Evolutionary conservation across 306 rosid genomes (phyloP), one percentile per base, ranked within the genome.

Genomic region (Dalbergia cultrata): DNA sequence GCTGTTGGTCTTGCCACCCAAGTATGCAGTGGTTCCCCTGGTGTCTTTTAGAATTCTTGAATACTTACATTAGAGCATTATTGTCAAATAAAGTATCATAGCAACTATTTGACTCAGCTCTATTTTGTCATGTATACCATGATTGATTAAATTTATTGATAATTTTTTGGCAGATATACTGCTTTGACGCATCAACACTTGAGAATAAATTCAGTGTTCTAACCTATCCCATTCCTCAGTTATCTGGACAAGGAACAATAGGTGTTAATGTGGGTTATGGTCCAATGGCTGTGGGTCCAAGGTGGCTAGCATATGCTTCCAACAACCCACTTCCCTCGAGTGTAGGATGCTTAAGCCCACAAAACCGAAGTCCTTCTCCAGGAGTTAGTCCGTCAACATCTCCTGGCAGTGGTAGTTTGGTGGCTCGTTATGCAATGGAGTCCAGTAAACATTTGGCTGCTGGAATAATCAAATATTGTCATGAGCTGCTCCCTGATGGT

Each of bases 231-330:
- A 94, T 92, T 85, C 93, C 98, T 75, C 96, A 89, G 85, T 74
- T 90, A 82, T 70, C 74, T 35, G 96, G 94, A 73, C 97, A 87
- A 81, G 98, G 93, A 80, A 75, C 90, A 44, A 6, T 35, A 41
- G 89, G 96, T 41, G 90, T 90, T 83, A 92, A 94, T 88, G 91
- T 94, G 35, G 96, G 97, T 82, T 92, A 90, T 73, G 97, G 98
- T 77, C 97, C 98, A 58, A 89, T 94, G 97, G 90, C 94, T 84
- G 97, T 94, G 81, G 98, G 97, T 81, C 92, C 98, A 12, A 94
- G 98, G 90, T 94, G 98, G 98, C 81, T 94, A 82, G 98, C 98
- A 64, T 94, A 94, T 89, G 87, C 97, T 65, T 87, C 94, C 77
- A 90, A 86, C 82, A 91, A 76, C 61, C 92, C 93, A 12, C 80